Evolutionary conservation across 2,329 filamentous ascomycete species (phyloP).

Genomic region (Colletotrichum sp.): DNA sequence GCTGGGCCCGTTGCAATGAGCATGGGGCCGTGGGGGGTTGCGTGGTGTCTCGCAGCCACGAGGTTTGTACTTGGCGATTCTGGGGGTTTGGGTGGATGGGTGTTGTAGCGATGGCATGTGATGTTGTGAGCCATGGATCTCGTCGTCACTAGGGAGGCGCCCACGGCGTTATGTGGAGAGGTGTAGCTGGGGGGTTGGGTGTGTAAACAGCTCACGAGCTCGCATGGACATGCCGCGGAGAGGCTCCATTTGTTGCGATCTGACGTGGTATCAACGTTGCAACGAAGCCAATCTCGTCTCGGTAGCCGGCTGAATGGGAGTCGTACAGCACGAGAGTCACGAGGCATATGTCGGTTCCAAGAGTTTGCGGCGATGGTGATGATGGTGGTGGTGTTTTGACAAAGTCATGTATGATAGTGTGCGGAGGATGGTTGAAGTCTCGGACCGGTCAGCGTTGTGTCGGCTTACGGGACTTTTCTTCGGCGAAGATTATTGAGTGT

Average conservation of each 20-base stretch:
- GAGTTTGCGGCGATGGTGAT: neutral
- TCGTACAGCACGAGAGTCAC: neutral
- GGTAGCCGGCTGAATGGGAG: neutral
- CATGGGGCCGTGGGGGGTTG: neutral
- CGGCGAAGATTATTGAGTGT: neutral
- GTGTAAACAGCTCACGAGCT: neutral
- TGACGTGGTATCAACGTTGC: neutral
- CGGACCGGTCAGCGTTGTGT: neutral
- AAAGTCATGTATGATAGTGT: neutral
- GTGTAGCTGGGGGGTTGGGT: neutral
- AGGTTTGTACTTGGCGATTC: neutral
- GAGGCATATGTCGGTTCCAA: neutral
- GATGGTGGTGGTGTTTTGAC: neutral
- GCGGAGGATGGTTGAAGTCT: neutral
- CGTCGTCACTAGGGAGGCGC: neutral
- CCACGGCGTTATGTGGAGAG: neutral
- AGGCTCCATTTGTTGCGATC: neutral
- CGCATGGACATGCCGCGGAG: neutral
- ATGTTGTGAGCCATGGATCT: neutral
- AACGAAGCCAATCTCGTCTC: neutral
- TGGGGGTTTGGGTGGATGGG: neutral
- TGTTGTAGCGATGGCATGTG: neutral
- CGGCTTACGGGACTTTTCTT: neutral
- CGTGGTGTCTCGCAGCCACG: neutral
- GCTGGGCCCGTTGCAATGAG: neutral